Percentiles rank a stretch among this genome's conserved stretches.
Conservation (phyloP, 2,329 filamentous ascomycete genomes). For the Fusarium armeniacum region DNA sequence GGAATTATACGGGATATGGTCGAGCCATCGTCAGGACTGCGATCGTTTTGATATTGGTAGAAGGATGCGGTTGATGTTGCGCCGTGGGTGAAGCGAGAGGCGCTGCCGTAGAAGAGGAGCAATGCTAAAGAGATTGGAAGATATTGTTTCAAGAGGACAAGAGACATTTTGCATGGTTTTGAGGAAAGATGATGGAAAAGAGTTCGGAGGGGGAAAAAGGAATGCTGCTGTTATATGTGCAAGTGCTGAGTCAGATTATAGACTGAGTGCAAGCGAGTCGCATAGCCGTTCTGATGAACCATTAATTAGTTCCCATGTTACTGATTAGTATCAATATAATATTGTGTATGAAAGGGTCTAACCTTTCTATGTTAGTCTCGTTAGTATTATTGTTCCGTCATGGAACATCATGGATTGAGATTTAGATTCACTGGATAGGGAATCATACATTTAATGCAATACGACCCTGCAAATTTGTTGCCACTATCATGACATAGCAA, state of each 20-base stretch:
- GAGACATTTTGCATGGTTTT: conserved; percentile 1
- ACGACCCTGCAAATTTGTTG: too few species aligned
- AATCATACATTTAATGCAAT: too few species aligned
- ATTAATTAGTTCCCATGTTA: neutral
- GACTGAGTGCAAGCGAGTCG: neutral
- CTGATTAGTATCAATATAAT: neutral
- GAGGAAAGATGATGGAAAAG: too few species aligned
- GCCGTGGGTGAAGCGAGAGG: conserved; percentile 33
- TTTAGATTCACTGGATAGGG: too few species aligned
- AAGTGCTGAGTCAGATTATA: conserved; percentile 22
- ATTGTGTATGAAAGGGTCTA: neutral
- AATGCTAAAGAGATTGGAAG: conserved; percentile 25
- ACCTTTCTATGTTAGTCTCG: neutral
- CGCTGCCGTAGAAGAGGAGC: conserved; percentile 38
- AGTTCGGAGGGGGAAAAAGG: rapidly evolving
- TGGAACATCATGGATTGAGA: neutral
- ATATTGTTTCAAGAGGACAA: neutral
- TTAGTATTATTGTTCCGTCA: neutral
- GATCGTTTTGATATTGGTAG: conserved; percentile 32
- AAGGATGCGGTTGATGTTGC: conserved; percentile 28
- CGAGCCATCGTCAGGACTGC: conserved; percentile 25
- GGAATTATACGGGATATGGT: conserved; percentile 19
- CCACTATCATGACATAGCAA: too few species aligned
- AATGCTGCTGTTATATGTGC: neutral
- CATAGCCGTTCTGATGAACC: neutral